These are phyloP conservation scores for Cryptococcus wingfieldii DNA, from an alignment of 1,284 basidiomycete genomes.

Conservation along the genomic window DNA sequence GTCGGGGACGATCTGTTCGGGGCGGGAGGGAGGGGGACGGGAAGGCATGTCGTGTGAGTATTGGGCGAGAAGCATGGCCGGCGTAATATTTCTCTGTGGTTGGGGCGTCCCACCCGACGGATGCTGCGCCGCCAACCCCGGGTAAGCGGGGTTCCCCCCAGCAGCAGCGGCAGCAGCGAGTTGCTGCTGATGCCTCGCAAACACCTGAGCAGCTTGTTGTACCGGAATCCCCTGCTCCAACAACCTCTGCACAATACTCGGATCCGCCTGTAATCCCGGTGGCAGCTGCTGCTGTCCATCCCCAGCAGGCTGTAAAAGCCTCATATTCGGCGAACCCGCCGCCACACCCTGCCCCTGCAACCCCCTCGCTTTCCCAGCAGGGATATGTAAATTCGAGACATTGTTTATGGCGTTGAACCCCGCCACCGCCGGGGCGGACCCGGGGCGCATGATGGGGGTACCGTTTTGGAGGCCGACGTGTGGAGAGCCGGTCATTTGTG, in stretches of 20 bases:
- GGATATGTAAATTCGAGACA: constrained; percentile 35
- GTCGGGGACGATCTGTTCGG: not conserved
- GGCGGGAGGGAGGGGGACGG: not conserved
- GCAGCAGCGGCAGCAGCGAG: not conserved
- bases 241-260: constrained; percentile 21
- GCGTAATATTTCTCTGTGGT: constrained; percentile 16
- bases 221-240: constrained; percentile 38
- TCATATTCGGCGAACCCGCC: not conserved
- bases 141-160: not conserved
- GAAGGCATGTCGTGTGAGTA: constrained; percentile 5
- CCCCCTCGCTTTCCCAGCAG: constrained; percentile 33
- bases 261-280: not conserved
- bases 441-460: constrained; percentile 2
- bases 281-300: not conserved
- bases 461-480: not conserved
- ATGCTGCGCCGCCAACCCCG: not conserved
- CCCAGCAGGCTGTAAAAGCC: not conserved
- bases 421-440: not conserved
- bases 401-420: constrained; percentile 15
- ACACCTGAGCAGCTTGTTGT: constrained; percentile 8
- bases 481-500: not conserved
- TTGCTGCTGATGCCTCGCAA: constrained; percentile 4
- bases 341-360: not conserved
- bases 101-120: not conserved
- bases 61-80: constrained; percentile 21